Base-by-base conservation (phyloP, 2,329 filamentous ascomycete species). In the Ophiostoma ips region DNA sequence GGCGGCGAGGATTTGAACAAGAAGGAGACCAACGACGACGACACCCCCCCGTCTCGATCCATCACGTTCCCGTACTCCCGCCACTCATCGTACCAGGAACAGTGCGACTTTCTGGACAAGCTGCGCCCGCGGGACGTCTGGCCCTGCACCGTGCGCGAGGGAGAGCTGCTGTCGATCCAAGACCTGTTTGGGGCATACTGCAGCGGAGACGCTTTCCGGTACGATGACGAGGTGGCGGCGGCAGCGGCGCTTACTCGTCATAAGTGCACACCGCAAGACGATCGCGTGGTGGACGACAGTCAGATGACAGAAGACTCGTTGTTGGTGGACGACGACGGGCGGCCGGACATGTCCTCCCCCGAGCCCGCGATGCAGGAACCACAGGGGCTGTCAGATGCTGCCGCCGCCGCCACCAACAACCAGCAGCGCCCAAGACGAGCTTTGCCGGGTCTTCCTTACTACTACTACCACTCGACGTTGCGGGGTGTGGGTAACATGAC, bases 61-160 rank as follows among this genome's bases (percentile, higher is more conserved):
- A 76, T 81, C 3, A 66, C 62, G 0, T 95, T 95, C 56, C 86
- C 89, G 0, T 95, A 89, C 60, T 90, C 90, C 0, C 77, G 90
- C 1, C 90, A 96, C 63, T 94, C 90, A 0, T 94, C 87, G 0
- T 90, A 92, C 53, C 68, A 71, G 0, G 90, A 95, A 61, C 73
- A 94, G 3, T 83, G 86, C 55, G 66, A 79, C 49, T 67, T 95
- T 1, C 71, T 95, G 1, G 62, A 69, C 3, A 69, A 71, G 0
- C 84, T 95, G 57, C 75, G 68, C 28, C 88, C 88, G 0, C 77
- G 67, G 43, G 87, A 95, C 58, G 70, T 95, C 2, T 84, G 83
- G 69, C 87, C 89, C 0, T 95, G 88, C 60, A 94, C 87, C 0
- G 77, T 83, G 2, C 73, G 87, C 53, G 64, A 73, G 15, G 58